A percentile compares a stretch with the other conserved stretches of the same genome.
Evolutionary conservation across 2,329 filamentous ascomycete genomes (phyloP).

Genomic region (Fusarium chaquense): DNA sequence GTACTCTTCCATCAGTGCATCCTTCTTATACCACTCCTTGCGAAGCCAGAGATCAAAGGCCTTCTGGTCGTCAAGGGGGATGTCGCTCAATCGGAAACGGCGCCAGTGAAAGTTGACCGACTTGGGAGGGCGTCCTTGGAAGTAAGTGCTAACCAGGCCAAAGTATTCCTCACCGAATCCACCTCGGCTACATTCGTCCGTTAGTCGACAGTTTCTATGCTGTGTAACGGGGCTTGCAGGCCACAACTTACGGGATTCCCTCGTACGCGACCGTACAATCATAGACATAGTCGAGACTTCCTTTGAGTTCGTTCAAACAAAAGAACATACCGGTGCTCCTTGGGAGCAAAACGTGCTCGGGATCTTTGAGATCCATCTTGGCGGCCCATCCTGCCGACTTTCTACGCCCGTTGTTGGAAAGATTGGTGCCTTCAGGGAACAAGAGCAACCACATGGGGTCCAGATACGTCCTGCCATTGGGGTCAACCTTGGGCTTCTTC

Average conservation of each 20-base stretch:
- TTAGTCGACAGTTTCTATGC: constrained; percentile 29
- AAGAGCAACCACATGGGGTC: constrained; percentile 92
- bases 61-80: constrained; percentile 80
- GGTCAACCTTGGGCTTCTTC: constrained; percentile 66
- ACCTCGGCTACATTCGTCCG: constrained; percentile 67
- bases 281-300: constrained; percentile 84
- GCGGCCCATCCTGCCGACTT: constrained; percentile 81
- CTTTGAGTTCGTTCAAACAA: constrained; percentile 79
- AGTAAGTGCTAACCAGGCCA: constrained; percentile 86
- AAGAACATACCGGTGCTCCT: constrained; percentile 85
- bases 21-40: constrained; percentile 92
- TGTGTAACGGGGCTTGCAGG: constrained; percentile 8
- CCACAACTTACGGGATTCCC: constrained; percentile 80
- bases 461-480: constrained; percentile 66
- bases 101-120: constrained; percentile 98
- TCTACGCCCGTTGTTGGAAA: constrained; percentile 75
- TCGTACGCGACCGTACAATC: constrained; percentile 97
- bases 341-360: constrained; percentile 80
- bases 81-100: constrained; percentile 81
- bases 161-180: constrained; percentile 93
- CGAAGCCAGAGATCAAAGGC: constrained; percentile 87
- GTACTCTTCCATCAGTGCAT: constrained; percentile 87
- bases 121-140: constrained; percentile 89
- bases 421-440: constrained; percentile 89
- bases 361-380: constrained; percentile 79